These are phyloP conservation scores for Tylopilus sp. DNA, from an alignment of 768 basidiomycete species.

Conservation along the genomic window DNA sequence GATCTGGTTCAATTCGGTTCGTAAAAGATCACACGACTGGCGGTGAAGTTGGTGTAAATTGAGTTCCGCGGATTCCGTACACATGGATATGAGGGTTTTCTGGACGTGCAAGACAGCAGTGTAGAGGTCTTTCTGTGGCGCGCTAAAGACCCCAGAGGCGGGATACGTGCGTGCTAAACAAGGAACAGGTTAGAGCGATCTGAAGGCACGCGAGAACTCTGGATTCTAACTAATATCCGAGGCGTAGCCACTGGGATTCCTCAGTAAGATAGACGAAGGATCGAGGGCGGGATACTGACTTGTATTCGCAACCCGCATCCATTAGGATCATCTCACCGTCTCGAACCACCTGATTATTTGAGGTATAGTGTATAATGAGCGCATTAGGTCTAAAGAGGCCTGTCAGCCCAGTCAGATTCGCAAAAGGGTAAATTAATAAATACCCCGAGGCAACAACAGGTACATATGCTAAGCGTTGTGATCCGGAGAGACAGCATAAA, in stretches of 20 bases:
- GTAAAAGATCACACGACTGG: conserved; percentile 61
- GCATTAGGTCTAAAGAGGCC: conserved; percentile 64
- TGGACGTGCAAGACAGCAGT: conserved; percentile 69
- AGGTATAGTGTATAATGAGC: conserved; percentile 91
- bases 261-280: conserved; percentile 4
- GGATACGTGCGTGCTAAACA: conserved; percentile 81
- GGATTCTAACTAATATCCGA: conserved; percentile 80
- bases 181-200: conserved; percentile 4
- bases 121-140: conserved; percentile 84
- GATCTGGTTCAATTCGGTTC: conserved; percentile 69
- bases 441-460: conserved; percentile 96
- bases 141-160: conserved; percentile 73
- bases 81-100: conserved; percentile 60
- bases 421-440: conserved; percentile 4
- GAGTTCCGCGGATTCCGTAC: conserved; percentile 52
- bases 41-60: conserved; percentile 78
- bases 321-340: conserved; percentile 77
- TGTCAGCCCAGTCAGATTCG: not conserved
- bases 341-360: conserved; percentile 76
- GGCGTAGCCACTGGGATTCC: conserved; percentile 69
- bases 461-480: conserved; percentile 91
- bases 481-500: conserved; percentile 70
- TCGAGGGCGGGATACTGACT: conserved; percentile 43
- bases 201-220: not conserved
- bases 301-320: conserved; percentile 91